phyloP scores from a whole-genome alignment of 2,329 filamentous ascomycete genomes.

The Paecilomyces formosus region DNA sequence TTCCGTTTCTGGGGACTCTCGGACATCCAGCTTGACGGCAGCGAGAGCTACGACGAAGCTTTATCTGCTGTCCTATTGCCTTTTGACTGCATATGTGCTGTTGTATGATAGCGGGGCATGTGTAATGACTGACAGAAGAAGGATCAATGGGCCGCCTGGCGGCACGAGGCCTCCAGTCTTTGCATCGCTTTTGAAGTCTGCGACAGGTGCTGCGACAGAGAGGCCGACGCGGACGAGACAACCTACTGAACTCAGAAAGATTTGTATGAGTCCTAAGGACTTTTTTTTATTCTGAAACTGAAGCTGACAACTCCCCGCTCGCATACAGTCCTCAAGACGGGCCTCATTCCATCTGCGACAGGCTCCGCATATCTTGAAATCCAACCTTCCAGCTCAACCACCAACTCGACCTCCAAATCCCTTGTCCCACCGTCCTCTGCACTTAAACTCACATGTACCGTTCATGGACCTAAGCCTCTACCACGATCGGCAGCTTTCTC shows the following conservation, averaged over 20 bases:
- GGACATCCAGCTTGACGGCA: neutral
- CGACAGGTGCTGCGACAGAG: conserved; percentile 40
- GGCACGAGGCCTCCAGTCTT: conserved; percentile 70
- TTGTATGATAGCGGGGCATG: conserved; percentile 11
- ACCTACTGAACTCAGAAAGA: conserved; percentile 68
- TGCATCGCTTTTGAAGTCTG: conserved; percentile 36
- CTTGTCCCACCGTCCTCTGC: conserved; percentile 54
- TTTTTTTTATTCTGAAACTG: conserved; percentile 10
- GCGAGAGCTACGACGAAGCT: conserved; percentile 1
- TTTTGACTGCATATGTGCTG: conserved; percentile 8
- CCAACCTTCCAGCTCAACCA: conserved; percentile 44
- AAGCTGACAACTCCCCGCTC: conserved; percentile 12
- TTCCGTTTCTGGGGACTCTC: conserved; percentile 21
- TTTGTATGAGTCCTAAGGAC: conserved; percentile 56
- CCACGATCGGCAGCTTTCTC: conserved; percentile 87
- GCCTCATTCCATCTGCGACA: conserved; percentile 84
- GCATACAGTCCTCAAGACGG: conserved; percentile 74
- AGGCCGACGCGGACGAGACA: conserved; percentile 52
- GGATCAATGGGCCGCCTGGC: conserved; percentile 80
- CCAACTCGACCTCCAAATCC: conserved; percentile 35
- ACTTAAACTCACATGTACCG: conserved; percentile 85
- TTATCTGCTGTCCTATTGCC: neutral
- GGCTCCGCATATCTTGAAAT: conserved; percentile 67
- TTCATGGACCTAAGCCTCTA: conserved; percentile 86
- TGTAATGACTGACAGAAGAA: conserved; percentile 72